Base-by-base conservation (phyloP, 148 eudicot species). In the Rhododendron simsii region DNA sequence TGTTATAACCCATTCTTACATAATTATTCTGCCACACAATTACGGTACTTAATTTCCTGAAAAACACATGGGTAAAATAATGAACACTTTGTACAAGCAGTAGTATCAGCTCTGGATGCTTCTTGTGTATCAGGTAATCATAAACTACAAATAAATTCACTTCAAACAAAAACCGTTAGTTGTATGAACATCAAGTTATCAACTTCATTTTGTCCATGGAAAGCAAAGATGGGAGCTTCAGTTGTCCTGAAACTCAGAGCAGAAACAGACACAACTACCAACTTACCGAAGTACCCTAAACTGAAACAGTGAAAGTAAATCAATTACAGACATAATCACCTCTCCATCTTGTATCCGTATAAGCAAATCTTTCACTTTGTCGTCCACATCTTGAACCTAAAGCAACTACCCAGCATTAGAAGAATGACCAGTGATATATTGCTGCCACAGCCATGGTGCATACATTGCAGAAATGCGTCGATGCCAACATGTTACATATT, bases 351-450 rank as follows among this genome's bases (percentile, higher is more conserved):
- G 93, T 83, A 95, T 89, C 88, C 48, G 85, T 53, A 90, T 33
- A 50, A 95, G 96, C 87, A 93, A 47, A 73, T 92, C 90, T 84
- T 91, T 91, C 35, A 95, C 96, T 88, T 84, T 87, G 87, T 95
- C 98, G 78, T 90, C 88, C 44, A 92, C 94, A 83, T 87, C 44
- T 84, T 87, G 83, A 84, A 92, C 93, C 98, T 94, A 87, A 87
- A 92, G 23, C 80, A 89, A 87, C 50, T 39, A 6, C 61, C 28
- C 44, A 73, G 23, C 37, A 82, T 63, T 67, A 76, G 63, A 59
- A 86, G 10, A 80, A 44, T 65, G 47, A 33, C 2, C 4, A 39
- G 11, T 69, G 13, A 71, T 50, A 48, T 16, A 28, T 30, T 47
- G 71, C 21, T 35, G 71, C 18, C 11, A 76, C n/a, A 84, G 67